Evolutionary conservation across 2,329 filamentous ascomycete genomes (phyloP).

Genomic region (Camptophora hylomeconis): DNA sequence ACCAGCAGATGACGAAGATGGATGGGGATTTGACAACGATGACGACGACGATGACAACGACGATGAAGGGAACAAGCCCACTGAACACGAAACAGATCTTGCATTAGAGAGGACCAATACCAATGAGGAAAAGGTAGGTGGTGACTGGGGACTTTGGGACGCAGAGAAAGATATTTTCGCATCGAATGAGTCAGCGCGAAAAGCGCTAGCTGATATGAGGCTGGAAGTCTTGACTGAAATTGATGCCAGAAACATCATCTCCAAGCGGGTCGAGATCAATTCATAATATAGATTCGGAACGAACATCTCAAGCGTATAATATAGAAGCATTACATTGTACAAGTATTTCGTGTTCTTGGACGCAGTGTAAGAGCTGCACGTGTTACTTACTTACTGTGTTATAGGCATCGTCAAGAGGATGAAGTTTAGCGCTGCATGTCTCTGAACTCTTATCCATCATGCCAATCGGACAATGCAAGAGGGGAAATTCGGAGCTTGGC

Average conservation of each 20-base stretch:
- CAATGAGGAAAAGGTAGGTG: slow-evolving; percentile 1
- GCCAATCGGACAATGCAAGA: no score
- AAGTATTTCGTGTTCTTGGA: no score
- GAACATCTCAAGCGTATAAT: no score
- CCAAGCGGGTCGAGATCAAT: slow-evolving; percentile 32
- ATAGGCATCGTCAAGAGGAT: no score
- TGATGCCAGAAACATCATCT: slow-evolving; percentile 33
- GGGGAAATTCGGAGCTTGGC: no score
- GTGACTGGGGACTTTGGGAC: slow-evolving; percentile 27
- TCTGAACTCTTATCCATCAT: no score
- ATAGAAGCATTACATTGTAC: no score
- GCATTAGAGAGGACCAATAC: no score
- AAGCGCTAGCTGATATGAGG: slow-evolving; percentile 30
- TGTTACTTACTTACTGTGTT: no score
- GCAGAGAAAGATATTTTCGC: slow-evolving; percentile 35
- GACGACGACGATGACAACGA: slow-evolving; percentile 22
- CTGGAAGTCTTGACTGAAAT: slow-evolving; percentile 30
- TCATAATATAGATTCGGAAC: no score
- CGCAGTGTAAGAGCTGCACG: no score
- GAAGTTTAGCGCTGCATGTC: no score
- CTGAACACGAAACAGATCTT: slow-evolving; percentile 8
- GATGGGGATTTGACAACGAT: background rate
- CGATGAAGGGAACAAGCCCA: slow-evolving; percentile 17
- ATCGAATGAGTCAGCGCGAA: slow-evolving; percentile 34
- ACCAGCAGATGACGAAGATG: slow-evolving; percentile 1